Percentiles rank a stretch among this genome's conserved stretches.
Evolutionary conservation across 2,329 filamentous ascomycete genomes (phyloP).

Genomic region (Claviceps quebecensis): DNA sequence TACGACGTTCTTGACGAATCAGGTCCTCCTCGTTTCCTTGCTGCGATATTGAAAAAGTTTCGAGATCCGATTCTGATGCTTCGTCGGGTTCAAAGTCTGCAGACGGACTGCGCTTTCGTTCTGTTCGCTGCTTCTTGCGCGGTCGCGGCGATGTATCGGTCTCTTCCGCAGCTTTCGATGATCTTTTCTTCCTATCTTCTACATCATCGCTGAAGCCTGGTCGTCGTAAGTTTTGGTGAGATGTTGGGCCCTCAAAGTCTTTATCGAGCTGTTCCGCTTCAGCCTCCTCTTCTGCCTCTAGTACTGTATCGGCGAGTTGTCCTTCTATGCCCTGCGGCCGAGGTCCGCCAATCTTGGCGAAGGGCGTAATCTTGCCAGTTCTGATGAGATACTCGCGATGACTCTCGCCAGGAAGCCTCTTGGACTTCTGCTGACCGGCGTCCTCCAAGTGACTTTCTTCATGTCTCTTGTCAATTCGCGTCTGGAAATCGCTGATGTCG

Average conservation of each 20-base stretch:
- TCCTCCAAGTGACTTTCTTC: conserved; percentile 33
- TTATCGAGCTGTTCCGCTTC: conserved; percentile 26
- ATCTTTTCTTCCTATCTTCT: conserved; percentile 1
- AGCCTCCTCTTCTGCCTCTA: conserved; percentile 68
- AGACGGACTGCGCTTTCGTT: conserved; percentile 23
- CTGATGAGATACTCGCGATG: conserved; percentile 82
- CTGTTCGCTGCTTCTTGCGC: conserved; percentile 38
- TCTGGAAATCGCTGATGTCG: conserved; percentile 68
- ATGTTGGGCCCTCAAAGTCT: conserved; percentile 36
- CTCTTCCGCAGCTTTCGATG: conserved; percentile 14
- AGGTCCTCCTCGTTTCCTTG: conserved; percentile 26
- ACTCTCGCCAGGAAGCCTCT: conserved; percentile 62
- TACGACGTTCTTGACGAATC: conserved; percentile 24
- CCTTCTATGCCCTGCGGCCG: conserved; percentile 48
- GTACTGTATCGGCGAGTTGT: conserved; percentile 60
- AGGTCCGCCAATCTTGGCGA: conserved; percentile 62
- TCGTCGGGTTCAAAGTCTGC: conserved; percentile 31
- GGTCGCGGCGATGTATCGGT: conserved; percentile 45
- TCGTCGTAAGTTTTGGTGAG: conserved; percentile 58
- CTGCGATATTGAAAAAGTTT: conserved; percentile 22
- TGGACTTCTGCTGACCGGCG: conserved; percentile 32
- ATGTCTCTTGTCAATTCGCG: conserved; percentile 65
- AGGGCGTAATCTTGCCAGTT: conserved; percentile 95
- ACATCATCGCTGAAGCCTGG: conserved; percentile 49
- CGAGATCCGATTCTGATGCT: conserved; percentile 18